These are phyloP conservation scores for Stachybotrys echinatus DNA, from an alignment of 2,329 filamentous ascomycete species.

Conservation along the genomic window DNA sequence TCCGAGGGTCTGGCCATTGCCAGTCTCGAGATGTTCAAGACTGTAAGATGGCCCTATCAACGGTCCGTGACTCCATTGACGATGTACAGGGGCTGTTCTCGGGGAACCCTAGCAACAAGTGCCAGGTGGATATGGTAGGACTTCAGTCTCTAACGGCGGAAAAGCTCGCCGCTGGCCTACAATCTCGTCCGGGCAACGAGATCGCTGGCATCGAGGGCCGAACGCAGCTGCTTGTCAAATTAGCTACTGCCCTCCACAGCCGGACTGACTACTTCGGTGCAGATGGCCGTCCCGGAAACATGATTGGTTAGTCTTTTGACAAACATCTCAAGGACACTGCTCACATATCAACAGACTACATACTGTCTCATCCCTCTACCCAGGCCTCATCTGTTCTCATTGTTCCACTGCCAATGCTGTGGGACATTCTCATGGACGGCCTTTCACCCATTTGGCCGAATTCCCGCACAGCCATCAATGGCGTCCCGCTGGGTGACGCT, in stretches of 20 bases:
- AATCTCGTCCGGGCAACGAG: constrained; percentile 74
- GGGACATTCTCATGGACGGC: constrained; percentile 85
- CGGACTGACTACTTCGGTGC: constrained; percentile 81
- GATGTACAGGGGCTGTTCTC: constrained; percentile 70
- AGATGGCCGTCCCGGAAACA: constrained; percentile 82
- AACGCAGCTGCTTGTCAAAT: constrained; percentile 68
- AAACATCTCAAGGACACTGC: neutral
- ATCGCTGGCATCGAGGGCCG: constrained; percentile 83
- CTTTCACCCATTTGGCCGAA: constrained; percentile 84
- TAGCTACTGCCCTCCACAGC: constrained; percentile 67
- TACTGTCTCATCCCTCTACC: constrained; percentile 87
- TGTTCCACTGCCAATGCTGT: constrained; percentile 79
- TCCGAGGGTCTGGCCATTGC: constrained; percentile 83
- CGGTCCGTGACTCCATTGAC: constrained; percentile 8
- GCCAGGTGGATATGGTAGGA: constrained; percentile 82
- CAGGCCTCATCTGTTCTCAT: constrained; percentile 85
- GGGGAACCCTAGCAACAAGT: constrained; percentile 72
- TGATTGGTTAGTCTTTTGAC: constrained; percentile 64
- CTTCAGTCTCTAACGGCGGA: constrained; percentile 70
- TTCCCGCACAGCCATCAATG: constrained; percentile 81
- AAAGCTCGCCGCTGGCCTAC: constrained; percentile 73
- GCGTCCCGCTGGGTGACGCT: constrained; percentile 82
- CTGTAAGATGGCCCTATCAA: constrained; percentile 29
- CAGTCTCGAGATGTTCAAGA: constrained; percentile 87
- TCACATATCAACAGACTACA: constrained; percentile 59